A percentile compares a stretch with the other conserved stretches of the same genome.
Evolutionary conservation across 169 alveolate genomes (phyloP).

Genomic region (Plasmodium blacklocki): DNA sequence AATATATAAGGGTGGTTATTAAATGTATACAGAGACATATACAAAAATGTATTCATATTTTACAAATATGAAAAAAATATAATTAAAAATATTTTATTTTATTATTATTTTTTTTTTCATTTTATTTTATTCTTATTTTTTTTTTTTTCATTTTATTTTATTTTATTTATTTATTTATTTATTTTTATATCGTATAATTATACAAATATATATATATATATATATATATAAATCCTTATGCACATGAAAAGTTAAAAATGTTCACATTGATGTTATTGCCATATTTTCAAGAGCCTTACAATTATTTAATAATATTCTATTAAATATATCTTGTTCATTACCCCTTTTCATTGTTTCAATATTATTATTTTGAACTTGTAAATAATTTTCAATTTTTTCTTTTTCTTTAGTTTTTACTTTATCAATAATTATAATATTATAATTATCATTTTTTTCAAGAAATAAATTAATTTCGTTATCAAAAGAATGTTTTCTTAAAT

Average conservation of each 20-base stretch:
- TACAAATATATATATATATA: background rate
- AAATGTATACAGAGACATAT: no score
- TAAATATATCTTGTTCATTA: constrained; percentile 48
- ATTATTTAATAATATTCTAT: constrained; percentile 18
- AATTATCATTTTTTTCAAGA: constrained; percentile 61
- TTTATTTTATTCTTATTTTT: no score
- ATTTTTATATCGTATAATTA: no score
- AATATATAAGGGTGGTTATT: no score
- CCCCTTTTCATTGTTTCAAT: constrained; percentile 57
- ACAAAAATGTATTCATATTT: no score
- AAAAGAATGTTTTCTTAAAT: constrained; percentile 62
- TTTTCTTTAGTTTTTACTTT: constrained; percentile 62
- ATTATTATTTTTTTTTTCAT: no score
- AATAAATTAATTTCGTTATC: constrained; percentile 38
- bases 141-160: no score
- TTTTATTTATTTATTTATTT: no score
- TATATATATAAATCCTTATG: background rate
- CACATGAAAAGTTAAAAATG: no score
- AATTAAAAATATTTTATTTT: no score
- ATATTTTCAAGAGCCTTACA: constrained; percentile 49
- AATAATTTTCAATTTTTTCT: constrained; percentile 49
- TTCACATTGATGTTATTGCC: constrained; percentile 7
- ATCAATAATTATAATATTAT: constrained; percentile 63
- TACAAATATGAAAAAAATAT: no score
- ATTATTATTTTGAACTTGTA: constrained; percentile 43